These are phyloP conservation scores for Mollisia scopiformis DNA, from an alignment of 2,329 filamentous ascomycete species.

Conservation along the genomic window DNA sequence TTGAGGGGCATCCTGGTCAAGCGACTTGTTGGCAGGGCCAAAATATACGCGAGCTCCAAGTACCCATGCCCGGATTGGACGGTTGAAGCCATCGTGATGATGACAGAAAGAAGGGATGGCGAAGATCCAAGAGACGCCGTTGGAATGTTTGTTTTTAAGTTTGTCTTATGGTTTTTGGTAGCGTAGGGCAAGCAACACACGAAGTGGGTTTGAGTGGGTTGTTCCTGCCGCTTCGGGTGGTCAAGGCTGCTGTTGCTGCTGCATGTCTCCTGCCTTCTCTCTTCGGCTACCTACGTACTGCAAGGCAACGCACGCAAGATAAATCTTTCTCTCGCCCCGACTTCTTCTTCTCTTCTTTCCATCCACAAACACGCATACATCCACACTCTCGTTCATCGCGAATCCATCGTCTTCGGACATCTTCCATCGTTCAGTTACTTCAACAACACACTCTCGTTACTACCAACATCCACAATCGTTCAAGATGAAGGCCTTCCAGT, in stretches of 20 bases:
- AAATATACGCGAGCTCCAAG: neutral
- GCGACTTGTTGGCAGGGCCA: neutral
- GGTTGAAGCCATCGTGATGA: neutral
- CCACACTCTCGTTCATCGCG: neutral
- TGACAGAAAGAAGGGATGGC: neutral
- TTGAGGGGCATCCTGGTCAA: neutral
- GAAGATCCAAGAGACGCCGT: neutral
- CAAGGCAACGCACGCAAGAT: no score
- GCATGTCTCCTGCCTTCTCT: no score
- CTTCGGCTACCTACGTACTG: neutral
- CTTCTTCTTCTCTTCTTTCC: neutral
- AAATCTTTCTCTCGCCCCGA: neutral
- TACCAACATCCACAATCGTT: conserved; percentile 24
- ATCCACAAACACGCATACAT: conserved; percentile 1
- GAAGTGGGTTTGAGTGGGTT: neutral
- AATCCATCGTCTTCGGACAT: conserved; percentile 1
- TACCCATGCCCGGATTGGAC: neutral
- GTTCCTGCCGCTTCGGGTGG: neutral
- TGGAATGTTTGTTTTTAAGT: neutral
- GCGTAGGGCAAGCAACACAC: neutral
- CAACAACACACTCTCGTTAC: conserved; percentile 19
- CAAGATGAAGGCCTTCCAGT: conserved; percentile 33
- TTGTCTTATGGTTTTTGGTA: neutral
- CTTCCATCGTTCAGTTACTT: neutral
- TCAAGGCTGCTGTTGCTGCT: neutral